Conservation (phyloP, 352 stramenopile species). For the Pythium monospermum region DNA sequence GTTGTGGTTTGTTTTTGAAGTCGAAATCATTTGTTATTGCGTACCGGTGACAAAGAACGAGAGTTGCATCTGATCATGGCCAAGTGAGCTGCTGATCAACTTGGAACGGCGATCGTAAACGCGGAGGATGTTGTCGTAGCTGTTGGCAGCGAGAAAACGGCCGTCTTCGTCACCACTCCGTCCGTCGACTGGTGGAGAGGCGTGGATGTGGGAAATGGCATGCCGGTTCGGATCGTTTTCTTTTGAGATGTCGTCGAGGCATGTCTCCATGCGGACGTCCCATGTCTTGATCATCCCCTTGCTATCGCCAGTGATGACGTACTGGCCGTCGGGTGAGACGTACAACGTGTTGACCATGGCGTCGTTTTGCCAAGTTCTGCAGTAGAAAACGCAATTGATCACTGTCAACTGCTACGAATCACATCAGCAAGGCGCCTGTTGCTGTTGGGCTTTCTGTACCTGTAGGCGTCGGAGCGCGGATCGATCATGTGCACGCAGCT, state of each 20-base stretch:
- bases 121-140: conserved; percentile 87
- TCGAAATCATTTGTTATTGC: too few relatives aligned
- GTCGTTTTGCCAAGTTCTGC: conserved; percentile 81
- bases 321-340: conserved; percentile 68
- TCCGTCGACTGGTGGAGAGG: conserved; percentile 62
- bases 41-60: conserved; percentile 60
- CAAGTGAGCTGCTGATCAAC: conserved; percentile 67
- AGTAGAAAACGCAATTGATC: too few relatives aligned
- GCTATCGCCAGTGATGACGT: conserved; percentile 77
- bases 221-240: conserved; percentile 75
- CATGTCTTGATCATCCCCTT: conserved; percentile 87
- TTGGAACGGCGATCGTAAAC: conserved; percentile 84
- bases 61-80: conserved; percentile 75
- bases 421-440: too few relatives aligned
- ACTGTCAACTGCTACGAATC: too few relatives aligned
- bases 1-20: too few relatives aligned
- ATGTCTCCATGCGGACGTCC: conserved; percentile 78
- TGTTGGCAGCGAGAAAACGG: conserved; percentile 80
- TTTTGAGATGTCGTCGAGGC: conserved; percentile 71
- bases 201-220: conserved; percentile 81
- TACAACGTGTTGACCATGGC: conserved; percentile 86
- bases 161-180: conserved; percentile 59
- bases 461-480: conserved; percentile 41
- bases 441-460: too few relatives aligned
- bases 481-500: conserved; percentile 71